Evolutionary conservation across 2,329 filamentous ascomycete genomes (phyloP).

Genomic region (Diaporthe ampelina): DNA sequence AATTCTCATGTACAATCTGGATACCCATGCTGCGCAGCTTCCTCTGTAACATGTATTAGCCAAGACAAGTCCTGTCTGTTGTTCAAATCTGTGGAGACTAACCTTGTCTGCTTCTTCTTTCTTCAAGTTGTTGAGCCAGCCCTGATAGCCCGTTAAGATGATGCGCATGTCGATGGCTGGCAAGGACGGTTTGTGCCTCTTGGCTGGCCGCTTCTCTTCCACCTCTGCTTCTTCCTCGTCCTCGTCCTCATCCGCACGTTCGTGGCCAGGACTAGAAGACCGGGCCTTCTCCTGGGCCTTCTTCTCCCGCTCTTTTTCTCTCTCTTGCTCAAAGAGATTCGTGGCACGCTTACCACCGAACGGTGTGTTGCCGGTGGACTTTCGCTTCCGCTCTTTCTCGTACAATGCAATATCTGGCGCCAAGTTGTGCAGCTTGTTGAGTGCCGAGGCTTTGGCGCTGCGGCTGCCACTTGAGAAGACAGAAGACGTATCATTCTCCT

Average conservation of each 20-base stretch:
- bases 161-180: slow-evolving; percentile 80
- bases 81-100: slow-evolving; percentile 53
- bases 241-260: slow-evolving; percentile 49
- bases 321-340: slow-evolving; percentile 68
- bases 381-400: slow-evolving; percentile 91
- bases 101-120: slow-evolving; percentile 87
- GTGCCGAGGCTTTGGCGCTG: slow-evolving; percentile 88
- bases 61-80: neutral
- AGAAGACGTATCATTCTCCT: slow-evolving; percentile 88
- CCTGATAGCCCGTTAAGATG: slow-evolving; percentile 85
- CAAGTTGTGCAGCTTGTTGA: slow-evolving; percentile 80
- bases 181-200: slow-evolving; percentile 73
- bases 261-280: slow-evolving; percentile 55
- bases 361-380: slow-evolving; percentile 61
- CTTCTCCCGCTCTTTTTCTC: slow-evolving; percentile 49
- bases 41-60: slow-evolving; percentile 64
- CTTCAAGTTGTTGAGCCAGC: slow-evolving; percentile 81
- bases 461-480: slow-evolving; percentile 78
- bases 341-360: slow-evolving; percentile 76
- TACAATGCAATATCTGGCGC: slow-evolving; percentile 90
- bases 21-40: slow-evolving; percentile 89
- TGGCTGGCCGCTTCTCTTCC: slow-evolving; percentile 65
- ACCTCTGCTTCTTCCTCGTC: slow-evolving; percentile 63
- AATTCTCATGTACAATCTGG: slow-evolving; percentile 80
- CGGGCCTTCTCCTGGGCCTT: slow-evolving; percentile 48